A percentile compares a stretch with the other conserved stretches of the same genome.
These are phyloP conservation scores for Nothopassalora personata DNA, from an alignment of 2,329 filamentous ascomycete species.

Conservation along the genomic window DNA sequence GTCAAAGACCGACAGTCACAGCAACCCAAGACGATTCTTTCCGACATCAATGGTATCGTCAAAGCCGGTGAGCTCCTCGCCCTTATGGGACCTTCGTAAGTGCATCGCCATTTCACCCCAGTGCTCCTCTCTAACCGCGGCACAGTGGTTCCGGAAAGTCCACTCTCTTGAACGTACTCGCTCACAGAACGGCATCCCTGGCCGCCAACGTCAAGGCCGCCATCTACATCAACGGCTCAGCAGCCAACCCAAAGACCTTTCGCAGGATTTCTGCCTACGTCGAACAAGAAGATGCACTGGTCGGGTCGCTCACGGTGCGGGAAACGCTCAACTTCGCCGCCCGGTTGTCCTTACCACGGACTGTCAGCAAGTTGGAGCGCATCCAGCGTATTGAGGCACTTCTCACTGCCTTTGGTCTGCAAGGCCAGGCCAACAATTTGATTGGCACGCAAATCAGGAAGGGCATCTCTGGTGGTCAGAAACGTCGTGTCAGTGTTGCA, in stretches of 20 bases:
- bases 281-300: slow-evolving; percentile 81
- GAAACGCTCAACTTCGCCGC: slow-evolving; percentile 78
- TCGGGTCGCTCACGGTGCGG: slow-evolving; percentile 71
- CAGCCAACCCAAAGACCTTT: slow-evolving; percentile 52
- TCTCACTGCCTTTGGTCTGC: slow-evolving; percentile 67
- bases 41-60: slow-evolving; percentile 58
- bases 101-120: neutral
- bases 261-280: slow-evolving; percentile 69
- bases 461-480: slow-evolving; percentile 80
- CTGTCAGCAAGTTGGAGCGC: slow-evolving; percentile 53
- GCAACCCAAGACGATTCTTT: slow-evolving; percentile 57
- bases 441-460: slow-evolving; percentile 79
- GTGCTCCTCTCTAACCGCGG: slow-evolving; percentile 8
- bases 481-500: slow-evolving; percentile 72
- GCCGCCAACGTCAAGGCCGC: slow-evolving; percentile 51
- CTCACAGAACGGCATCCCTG: slow-evolving; percentile 53
- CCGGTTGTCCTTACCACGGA: slow-evolving; percentile 54
- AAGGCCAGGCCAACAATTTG: slow-evolving; percentile 62
- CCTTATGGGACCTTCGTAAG: slow-evolving; percentile 68
- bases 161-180: slow-evolving; percentile 74
- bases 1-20: slow-evolving; percentile 68
- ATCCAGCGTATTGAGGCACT: slow-evolving; percentile 60
- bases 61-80: slow-evolving; percentile 69
- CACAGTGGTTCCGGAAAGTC: slow-evolving; percentile 65
- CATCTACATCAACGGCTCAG: slow-evolving; percentile 59